Conservation (phyloP, 2,329 filamentous ascomycete genomes). For the Colletotrichum gloeosporioides region DNA sequence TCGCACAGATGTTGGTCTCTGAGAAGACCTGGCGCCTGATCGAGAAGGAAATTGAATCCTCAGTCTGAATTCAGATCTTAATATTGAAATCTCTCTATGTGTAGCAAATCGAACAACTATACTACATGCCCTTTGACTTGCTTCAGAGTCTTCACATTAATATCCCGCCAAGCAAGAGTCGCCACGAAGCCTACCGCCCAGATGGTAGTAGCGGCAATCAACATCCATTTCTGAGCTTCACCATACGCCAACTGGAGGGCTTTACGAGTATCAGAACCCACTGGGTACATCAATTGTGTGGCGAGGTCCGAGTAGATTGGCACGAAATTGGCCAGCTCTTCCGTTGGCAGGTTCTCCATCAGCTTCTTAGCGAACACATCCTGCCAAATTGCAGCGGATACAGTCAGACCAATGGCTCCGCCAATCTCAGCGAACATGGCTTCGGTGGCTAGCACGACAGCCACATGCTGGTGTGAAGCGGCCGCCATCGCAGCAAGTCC, state of each 20-base stretch:
- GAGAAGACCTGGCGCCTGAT: slow-evolving; percentile 3
- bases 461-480: slow-evolving; percentile 27
- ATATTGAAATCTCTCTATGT: neutral
- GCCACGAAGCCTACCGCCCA: neutral
- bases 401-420: slow-evolving; percentile 31
- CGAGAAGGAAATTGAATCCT: neutral
- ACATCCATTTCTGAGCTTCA: neutral
- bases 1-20: slow-evolving; percentile 10
- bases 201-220: neutral
- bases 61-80: neutral
- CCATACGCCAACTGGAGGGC: neutral
- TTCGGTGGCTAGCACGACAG: slow-evolving; percentile 35
- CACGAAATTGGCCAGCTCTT: slow-evolving; percentile 34
- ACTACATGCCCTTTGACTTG: neutral
- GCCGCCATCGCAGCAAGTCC: neutral
- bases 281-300: slow-evolving; percentile 41
- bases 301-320: slow-evolving; percentile 44
- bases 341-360: slow-evolving; percentile 40
- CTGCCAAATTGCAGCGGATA: slow-evolving; percentile 38
- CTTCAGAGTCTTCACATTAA: neutral
- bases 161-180: neutral
- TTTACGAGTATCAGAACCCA: neutral
- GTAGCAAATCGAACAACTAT: neutral
- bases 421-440: slow-evolving; percentile 35
- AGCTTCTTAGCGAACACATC: slow-evolving; percentile 41